Evolutionary conservation across 345 rosid genomes (phyloP).

Genomic region (Ricinus communis): DNA sequence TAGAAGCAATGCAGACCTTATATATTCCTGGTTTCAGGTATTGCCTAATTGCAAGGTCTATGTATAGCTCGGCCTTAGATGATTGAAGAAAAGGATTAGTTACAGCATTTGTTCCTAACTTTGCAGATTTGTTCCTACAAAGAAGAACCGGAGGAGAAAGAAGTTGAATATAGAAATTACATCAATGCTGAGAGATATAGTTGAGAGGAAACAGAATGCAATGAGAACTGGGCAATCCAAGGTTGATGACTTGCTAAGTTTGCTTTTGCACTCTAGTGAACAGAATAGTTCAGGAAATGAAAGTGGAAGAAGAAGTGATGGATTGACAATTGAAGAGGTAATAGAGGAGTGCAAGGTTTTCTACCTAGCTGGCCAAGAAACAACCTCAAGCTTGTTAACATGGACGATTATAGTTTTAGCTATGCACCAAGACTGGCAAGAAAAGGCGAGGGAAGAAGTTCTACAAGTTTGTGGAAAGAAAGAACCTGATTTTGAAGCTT

Average conservation of each 20-base stretch:
- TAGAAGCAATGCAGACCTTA: conserved; percentile 40
- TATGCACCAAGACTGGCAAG: conserved; percentile 62
- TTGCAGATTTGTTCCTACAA: conserved; percentile 48
- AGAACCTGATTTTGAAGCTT: conserved; percentile 26
- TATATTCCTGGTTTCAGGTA: conserved; percentile 59
- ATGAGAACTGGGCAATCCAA: conserved; percentile 28
- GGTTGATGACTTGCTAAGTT: conserved; percentile 42
- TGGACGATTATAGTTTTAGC: conserved; percentile 51
- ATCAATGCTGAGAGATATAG: conserved; percentile 29
- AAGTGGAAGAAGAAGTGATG: conserved; percentile 8
- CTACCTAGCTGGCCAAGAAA: conserved; percentile 62
- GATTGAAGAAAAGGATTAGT: neutral
- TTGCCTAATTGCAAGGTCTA: neutral
- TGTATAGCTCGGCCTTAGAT: neutral
- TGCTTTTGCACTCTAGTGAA: conserved; percentile 35
- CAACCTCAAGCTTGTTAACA: conserved; percentile 46
- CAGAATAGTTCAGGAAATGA: conserved; percentile 23
- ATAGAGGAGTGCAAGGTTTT: conserved; percentile 57
- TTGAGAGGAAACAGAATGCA: conserved; percentile 33
- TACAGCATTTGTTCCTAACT: neutral
- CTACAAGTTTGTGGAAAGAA: conserved; percentile 32
- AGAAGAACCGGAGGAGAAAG: conserved; percentile 46
- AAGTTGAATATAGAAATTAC: conserved; percentile 36
- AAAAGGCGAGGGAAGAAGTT: conserved; percentile 52
- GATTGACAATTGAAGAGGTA: conserved; percentile 45